Evolutionary conservation across 192 early-diverging fungal species (phyloP).

Genomic region (Pilaira anomala): DNA sequence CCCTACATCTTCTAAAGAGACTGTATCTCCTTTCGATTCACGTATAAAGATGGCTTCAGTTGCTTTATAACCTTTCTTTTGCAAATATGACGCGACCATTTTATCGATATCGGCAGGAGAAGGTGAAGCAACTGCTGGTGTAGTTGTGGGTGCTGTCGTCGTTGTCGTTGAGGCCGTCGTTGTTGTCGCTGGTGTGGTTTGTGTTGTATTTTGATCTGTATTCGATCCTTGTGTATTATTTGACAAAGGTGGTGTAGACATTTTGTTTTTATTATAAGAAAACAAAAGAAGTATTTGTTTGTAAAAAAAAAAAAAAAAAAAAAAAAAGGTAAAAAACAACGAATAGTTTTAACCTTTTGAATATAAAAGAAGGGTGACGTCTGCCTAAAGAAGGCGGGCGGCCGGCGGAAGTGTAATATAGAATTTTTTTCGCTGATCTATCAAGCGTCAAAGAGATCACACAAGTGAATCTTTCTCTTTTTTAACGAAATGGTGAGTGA

Average conservation of each 20-base stretch:
- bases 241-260: neutral
- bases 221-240: neutral
- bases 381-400: neutral
- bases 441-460: neutral
- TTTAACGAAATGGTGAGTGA: constrained; percentile 21
- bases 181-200: no score
- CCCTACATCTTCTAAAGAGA: neutral
- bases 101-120: constrained; percentile 46
- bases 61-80: constrained; percentile 66
- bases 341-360: no score
- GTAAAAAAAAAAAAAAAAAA: neutral
- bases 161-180: no score
- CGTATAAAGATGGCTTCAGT: constrained; percentile 62
- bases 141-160: neutral
- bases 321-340: constrained; percentile 6
- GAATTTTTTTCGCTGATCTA: no score
- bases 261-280: neutral
- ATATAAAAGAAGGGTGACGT: neutral
- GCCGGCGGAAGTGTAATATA: neutral
- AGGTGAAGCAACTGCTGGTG: neutral
- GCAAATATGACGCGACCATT: constrained; percentile 63
- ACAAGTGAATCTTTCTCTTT: constrained; percentile 9
- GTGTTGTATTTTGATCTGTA: neutral
- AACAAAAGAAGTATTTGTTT: neutral
- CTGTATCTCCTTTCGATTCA: constrained; percentile 50